phyloP scores from a whole-genome alignment of 305 asterid genomes.

The Caryopteris hybrid region DNA sequence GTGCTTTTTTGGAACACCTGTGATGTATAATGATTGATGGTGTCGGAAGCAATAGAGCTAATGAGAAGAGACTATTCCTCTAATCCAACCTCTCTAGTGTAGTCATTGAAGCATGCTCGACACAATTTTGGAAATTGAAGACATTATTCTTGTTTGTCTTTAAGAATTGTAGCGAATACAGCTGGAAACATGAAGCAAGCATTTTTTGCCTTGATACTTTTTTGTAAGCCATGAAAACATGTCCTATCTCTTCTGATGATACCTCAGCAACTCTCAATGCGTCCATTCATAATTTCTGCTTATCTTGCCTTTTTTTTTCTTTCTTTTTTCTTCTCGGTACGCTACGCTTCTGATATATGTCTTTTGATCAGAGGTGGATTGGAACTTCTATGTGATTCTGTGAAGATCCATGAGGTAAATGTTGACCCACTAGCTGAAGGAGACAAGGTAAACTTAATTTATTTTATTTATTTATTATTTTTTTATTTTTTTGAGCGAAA shows the following conservation, averaged over 20 bases:
- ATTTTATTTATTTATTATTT: no score
- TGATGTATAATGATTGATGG: neutral
- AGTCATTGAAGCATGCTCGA: neutral
- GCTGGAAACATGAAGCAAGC: neutral
- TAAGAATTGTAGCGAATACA: neutral
- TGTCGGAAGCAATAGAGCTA: neutral
- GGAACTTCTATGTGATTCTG: constrained; percentile 54
- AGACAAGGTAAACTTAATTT: constrained; percentile 27
- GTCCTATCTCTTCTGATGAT: neutral
- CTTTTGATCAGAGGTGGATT: constrained; percentile 46
- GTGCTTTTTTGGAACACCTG: neutral
- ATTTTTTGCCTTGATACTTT: neutral
- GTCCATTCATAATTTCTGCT: neutral
- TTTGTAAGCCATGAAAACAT: neutral
- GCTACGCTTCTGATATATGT: neutral
- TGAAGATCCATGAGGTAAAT: constrained; percentile 49
- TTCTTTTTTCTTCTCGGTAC: no score
- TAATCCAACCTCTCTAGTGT: no score
- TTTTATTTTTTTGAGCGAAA: neutral
- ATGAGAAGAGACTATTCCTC: no score
- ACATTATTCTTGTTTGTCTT: neutral
- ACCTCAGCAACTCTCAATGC: neutral
- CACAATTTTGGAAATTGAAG: neutral
- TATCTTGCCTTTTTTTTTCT: neutral
- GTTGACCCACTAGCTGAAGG: constrained; percentile 39